phyloP scores from a whole-genome alignment of 164 flowering plant genomes.

The Amborella trichopoda region DNA sequence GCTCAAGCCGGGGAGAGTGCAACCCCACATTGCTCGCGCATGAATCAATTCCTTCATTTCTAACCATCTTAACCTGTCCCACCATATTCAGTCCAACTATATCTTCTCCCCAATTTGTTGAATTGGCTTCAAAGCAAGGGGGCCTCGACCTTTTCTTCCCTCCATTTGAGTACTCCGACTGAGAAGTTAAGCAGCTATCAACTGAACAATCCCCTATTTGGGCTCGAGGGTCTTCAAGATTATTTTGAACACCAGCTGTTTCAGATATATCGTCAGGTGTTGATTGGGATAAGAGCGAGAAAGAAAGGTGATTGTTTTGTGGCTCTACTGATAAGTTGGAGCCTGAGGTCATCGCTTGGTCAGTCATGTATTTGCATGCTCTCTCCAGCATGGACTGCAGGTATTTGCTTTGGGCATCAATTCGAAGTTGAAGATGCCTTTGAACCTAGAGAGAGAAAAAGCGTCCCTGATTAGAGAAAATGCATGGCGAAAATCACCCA shows the following conservation, averaged over 20 bases:
- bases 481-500: no score
- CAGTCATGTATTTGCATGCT: slow-evolving; percentile 71
- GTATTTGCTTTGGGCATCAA: slow-evolving; percentile 89
- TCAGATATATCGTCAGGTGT: slow-evolving; percentile 36
- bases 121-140: slow-evolving; percentile 28
- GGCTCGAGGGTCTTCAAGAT: slow-evolving; percentile 20
- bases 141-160: slow-evolving; percentile 65
- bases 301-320: slow-evolving; percentile 72
- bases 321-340: slow-evolving; percentile 61
- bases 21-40: no score
- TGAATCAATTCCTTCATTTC: no score
- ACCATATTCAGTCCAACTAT: no score
- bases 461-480: not conserved
- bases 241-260: slow-evolving; percentile 26
- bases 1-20: no score
- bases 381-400: slow-evolving; percentile 82
- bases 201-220: slow-evolving; percentile 51
- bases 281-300: slow-evolving; percentile 46
- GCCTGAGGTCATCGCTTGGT: slow-evolving; percentile 34
- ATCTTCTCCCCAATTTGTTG: slow-evolving; percentile 30
- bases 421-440: slow-evolving; percentile 71
- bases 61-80: no score
- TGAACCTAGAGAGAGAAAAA: slow-evolving; percentile 48
- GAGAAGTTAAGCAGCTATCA: slow-evolving; percentile 71
- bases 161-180: slow-evolving; percentile 20